Conservation (phyloP, 2,329 filamentous ascomycete genomes). For the Lasiodiplodia sp. region DNA sequence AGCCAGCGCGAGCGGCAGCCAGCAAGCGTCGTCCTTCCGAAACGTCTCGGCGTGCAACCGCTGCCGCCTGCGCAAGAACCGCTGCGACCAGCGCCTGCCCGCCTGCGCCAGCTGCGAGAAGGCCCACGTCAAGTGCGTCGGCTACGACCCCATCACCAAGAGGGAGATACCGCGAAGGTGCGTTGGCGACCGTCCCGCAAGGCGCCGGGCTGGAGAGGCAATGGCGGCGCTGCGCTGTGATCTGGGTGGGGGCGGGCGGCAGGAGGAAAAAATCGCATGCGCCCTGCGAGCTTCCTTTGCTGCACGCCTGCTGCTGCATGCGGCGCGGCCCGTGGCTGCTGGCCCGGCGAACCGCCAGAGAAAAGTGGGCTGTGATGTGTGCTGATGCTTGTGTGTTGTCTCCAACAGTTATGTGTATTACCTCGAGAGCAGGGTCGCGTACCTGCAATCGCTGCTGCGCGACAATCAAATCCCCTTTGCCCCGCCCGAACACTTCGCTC, state of each 20-base stretch:
- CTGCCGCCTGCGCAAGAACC: conserved; percentile 89
- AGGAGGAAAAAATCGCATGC: conserved; percentile 22
- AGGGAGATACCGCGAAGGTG: conserved; percentile 85
- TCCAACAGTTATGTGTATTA: conserved; percentile 84
- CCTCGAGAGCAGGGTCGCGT: conserved; percentile 83
- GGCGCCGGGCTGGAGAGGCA: not conserved
- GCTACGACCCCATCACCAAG: conserved; percentile 96
- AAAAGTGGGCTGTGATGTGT: conserved; percentile 27
- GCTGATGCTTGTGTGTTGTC: conserved; percentile 33
- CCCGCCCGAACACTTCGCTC: conserved; percentile 69
- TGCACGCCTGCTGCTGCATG: conserved; percentile 28
- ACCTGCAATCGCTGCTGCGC: conserved; percentile 78
- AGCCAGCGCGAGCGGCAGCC: conserved; percentile 35
- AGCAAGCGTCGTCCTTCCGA: conserved; percentile 47
- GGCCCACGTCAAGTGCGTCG: conserved; percentile 88
- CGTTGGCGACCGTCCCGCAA: conserved; percentile 34
- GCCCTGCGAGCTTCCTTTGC: conserved; percentile 19
- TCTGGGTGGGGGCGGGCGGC: conserved; percentile 25
- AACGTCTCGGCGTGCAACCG: conserved; percentile 91
- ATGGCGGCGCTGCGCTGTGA: not conserved
- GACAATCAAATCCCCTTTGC: conserved; percentile 76
- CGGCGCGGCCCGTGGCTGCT: conserved; percentile 26
- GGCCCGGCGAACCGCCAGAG: conserved; percentile 2
- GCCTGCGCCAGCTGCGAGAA: conserved; percentile 93
- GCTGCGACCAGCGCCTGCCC: conserved; percentile 91